Base-by-base conservation (phyloP, 768 basidiomycete genomes). In the Grammothele lineata region DNA sequence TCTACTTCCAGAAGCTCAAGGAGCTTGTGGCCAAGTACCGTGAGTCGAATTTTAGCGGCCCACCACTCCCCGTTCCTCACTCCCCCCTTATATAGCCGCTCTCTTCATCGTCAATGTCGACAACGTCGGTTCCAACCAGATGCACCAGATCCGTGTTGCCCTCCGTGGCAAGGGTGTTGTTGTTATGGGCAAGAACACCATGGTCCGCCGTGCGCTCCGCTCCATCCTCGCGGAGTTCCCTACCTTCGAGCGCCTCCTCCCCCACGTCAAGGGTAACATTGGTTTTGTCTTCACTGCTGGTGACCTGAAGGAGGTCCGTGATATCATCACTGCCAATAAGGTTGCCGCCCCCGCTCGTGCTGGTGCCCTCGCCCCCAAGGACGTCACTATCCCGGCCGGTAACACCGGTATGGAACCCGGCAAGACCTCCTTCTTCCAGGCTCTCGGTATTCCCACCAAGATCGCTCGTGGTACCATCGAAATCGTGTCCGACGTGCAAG, bases 351-450 rank as follows among this genome's bases (percentile, higher is more conserved):
- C 96, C 37, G 96, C 96, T 57, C 92, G 96, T 79, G 94, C 96
- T 54, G 95, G 94, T 79, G 95, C 95, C 27, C 80, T 83, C 60
- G 94, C 95, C 30, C 89, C 95, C 64, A 83, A 81, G 73, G 86
- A 98, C 61, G 95, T 98, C 62, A 73, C 72, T 51, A 88, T 99
- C 58, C 92, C 94, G 27, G 92, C 85, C 37, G 87, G 93, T 51
- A 98, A 98, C 85, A 99, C 96, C 46, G 94, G 94, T 71, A 99
- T 99, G 96, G 96, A 98, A 70, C 96, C 96, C 61, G 96, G 95
- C 64, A 99, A 99, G 81, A 99, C 96, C 52, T 96, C 96, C 61
- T 99, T 98, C 92, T 99, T 99, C 92, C 96, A 99, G 79, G 96
- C 96, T 48, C 86, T 99, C 65, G 86, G 88, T 76, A 94, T 99